Percentiles rank a stretch among this genome's conserved stretches.
Conservation (phyloP, 805 yeast genomes). For the Starmerella vitae region DNA sequence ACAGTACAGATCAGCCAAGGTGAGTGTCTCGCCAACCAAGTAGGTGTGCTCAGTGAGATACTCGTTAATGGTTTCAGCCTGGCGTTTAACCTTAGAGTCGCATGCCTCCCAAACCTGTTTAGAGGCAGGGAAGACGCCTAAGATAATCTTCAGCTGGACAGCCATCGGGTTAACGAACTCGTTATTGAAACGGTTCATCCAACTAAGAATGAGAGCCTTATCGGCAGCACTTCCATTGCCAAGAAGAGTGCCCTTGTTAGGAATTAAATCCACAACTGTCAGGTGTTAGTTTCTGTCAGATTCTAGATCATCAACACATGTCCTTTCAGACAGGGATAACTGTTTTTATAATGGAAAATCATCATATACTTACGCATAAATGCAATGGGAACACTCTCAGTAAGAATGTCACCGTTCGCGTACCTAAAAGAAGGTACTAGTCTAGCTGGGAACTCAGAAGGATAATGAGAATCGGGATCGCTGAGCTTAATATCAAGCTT, state of each 20-base stretch:
- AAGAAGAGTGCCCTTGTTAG: slow-evolving; percentile 34
- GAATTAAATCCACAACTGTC: slow-evolving; percentile 14
- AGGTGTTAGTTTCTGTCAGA: slow-evolving; percentile 16
- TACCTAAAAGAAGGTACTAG: slow-evolving; percentile 15
- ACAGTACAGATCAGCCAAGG: slow-evolving; percentile 52
- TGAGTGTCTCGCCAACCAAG: slow-evolving; percentile 53
- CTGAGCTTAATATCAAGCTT: slow-evolving; percentile 43
- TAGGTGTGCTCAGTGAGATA: slow-evolving; percentile 49
- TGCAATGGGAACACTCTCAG: slow-evolving; percentile 50
- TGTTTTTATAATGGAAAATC: slow-evolving; percentile 25
- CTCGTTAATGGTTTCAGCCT: slow-evolving; percentile 23
- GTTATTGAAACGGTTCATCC: slow-evolving; percentile 64
- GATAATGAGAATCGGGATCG: slow-evolving; percentile 33
- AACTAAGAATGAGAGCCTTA: slow-evolving; percentile 50
- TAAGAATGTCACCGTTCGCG: slow-evolving; percentile 49
- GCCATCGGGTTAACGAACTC: slow-evolving; percentile 44
- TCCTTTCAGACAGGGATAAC: slow-evolving; percentile 34
- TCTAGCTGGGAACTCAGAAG: slow-evolving; percentile 31
- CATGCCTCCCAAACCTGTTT: slow-evolving; percentile 48
- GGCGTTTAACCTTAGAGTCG: slow-evolving; percentile 28
- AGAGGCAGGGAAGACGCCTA: slow-evolving; percentile 63
- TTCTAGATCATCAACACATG: slow-evolving; percentile 22
- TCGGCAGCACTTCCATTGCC: slow-evolving; percentile 37
- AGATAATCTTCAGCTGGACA: slow-evolving; percentile 43
- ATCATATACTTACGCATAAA: slow-evolving; percentile 36